Percentiles rank a stretch among this genome's conserved stretches.
Evolutionary conservation across 2,329 filamentous ascomycete species (phyloP).

Genomic region (Thielaviopsis ethacetica): DNA sequence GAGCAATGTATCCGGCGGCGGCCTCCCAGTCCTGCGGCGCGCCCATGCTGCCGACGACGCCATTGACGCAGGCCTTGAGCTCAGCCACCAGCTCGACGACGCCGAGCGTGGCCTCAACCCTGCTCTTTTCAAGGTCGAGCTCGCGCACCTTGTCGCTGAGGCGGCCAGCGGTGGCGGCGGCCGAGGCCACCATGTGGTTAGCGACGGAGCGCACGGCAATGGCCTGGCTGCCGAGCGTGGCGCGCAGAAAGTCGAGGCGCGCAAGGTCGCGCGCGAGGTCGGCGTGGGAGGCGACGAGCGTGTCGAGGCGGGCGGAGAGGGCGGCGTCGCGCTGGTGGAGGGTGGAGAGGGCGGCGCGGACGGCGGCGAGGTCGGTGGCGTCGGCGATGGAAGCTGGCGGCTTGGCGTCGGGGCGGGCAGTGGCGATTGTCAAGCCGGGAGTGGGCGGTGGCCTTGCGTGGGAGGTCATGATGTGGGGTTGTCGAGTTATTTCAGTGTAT

Average conservation of each 20-base stretch:
- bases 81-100: conserved; percentile 95
- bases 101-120: conserved; percentile 75
- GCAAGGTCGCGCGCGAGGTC: conserved; percentile 75
- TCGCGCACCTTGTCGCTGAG: conserved; percentile 76
- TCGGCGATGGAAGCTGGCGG: conserved; percentile 37
- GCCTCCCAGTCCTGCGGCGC: conserved; percentile 98
- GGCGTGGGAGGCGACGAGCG: conserved; percentile 65
- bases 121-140: conserved; percentile 78
- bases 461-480: conserved; percentile 9
- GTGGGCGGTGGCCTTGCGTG: background rate
- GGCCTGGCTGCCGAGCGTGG: conserved; percentile 73
- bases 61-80: conserved; percentile 89
- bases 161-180: conserved; percentile 68
- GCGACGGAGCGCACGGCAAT: conserved; percentile 69
- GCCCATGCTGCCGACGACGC: conserved; percentile 90
- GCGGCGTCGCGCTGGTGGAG: conserved; percentile 61
- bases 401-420: conserved; percentile 12
- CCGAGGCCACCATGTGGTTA: conserved; percentile 78
- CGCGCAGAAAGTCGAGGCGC: conserved; percentile 76
- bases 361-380: conserved; percentile 60
- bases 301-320: conserved; percentile 59
- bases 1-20: conserved; percentile 73
- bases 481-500: no score
- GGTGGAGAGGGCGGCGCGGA: conserved; percentile 58
- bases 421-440: conserved; percentile 9